Evolutionary conservation across 2,329 filamentous ascomycete genomes (phyloP).

Genomic region (Blastomyces parvus): DNA sequence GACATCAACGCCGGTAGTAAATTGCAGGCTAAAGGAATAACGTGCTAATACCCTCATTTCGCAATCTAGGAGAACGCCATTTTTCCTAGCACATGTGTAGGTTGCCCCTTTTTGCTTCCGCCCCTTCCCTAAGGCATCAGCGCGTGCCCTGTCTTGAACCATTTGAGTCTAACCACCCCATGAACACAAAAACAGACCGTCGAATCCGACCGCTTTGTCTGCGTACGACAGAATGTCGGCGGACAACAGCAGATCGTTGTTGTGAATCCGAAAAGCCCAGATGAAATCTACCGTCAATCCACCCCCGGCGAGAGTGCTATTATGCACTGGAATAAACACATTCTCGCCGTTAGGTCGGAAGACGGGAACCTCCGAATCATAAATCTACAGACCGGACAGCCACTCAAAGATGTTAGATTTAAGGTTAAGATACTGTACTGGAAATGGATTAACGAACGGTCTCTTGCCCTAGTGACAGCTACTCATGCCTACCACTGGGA

Average conservation of each 20-base stretch:
- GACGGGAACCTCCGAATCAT: conserved; percentile 95
- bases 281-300: conserved; percentile 85
- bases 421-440: conserved; percentile 97
- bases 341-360: conserved; percentile 94
- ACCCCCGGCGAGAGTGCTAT: conserved; percentile 99
- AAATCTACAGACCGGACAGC: conserved; percentile 83
- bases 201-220: conserved; percentile 95
- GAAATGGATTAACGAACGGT: conserved; percentile 95
- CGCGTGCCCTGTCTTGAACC: conserved; percentile 10
- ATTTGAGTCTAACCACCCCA: conserved; percentile 11
- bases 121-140: conserved; percentile 14
- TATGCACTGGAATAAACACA: conserved; percentile 95
- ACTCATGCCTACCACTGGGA: conserved; percentile 95
- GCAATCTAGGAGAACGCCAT: conserved; percentile 54
- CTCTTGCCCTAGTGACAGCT: conserved; percentile 82
- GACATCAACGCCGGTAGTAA: conserved; percentile 4
- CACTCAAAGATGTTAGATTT: conserved; percentile 94
- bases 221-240: conserved; percentile 87
- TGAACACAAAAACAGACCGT: conserved; percentile 56
- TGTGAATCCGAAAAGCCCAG: conserved; percentile 92
- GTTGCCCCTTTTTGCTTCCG: conserved; percentile 25
- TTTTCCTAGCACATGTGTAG: conserved; percentile 79
- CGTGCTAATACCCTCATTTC: conserved; percentile 20
- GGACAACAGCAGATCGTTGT: conserved; percentile 90
- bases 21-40: conserved; percentile 12